These are phyloP conservation scores for Perkinsela sp. DNA, from an alignment of 208 protist species.

Conservation along the genomic window DNA sequence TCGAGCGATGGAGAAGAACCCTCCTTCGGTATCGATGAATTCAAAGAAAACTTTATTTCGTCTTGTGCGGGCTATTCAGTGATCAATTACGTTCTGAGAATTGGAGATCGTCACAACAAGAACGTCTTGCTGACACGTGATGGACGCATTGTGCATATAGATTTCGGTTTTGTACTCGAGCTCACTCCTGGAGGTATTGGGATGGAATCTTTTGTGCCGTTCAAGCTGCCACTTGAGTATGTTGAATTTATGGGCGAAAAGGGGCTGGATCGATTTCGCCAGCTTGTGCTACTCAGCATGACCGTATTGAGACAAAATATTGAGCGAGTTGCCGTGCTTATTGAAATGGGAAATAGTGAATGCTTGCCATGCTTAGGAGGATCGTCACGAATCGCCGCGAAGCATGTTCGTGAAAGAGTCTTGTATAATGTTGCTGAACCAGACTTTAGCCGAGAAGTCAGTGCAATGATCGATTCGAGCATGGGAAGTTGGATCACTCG, in stretches of 20 bases:
- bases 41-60: slow-evolving; percentile 67
- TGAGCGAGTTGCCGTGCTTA: slow-evolving; percentile 38
- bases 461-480: slow-evolving; percentile 48
- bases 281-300: slow-evolving; percentile 50
- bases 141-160: slow-evolving; percentile 81
- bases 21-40: background rate
- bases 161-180: slow-evolving; percentile 86
- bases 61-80: slow-evolving; percentile 75
- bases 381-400: slow-evolving; percentile 15
- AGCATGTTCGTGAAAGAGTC: slow-evolving; percentile 41
- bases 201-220: slow-evolving; percentile 66
- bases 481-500: slow-evolving; percentile 68
- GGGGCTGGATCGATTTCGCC: slow-evolving; percentile 55
- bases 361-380: slow-evolving; percentile 57
- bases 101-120: slow-evolving; percentile 80
- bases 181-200: slow-evolving; percentile 77
- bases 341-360: slow-evolving; percentile 44
- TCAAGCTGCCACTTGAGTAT: slow-evolving; percentile 69
- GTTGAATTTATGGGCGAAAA: slow-evolving; percentile 61
- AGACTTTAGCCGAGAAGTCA: slow-evolving; percentile 42
- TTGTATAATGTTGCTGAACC: slow-evolving; percentile 36
- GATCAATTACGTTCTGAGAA: slow-evolving; percentile 68
- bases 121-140: slow-evolving; percentile 68
- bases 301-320: slow-evolving; percentile 23
- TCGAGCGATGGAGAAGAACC: slow-evolving; percentile 3